A percentile compares a stretch with the other conserved stretches of the same genome.
These are phyloP conservation scores for Thalia dealbata DNA, from an alignment of 176 grass and related monocot species.

Conservation along the genomic window DNA sequence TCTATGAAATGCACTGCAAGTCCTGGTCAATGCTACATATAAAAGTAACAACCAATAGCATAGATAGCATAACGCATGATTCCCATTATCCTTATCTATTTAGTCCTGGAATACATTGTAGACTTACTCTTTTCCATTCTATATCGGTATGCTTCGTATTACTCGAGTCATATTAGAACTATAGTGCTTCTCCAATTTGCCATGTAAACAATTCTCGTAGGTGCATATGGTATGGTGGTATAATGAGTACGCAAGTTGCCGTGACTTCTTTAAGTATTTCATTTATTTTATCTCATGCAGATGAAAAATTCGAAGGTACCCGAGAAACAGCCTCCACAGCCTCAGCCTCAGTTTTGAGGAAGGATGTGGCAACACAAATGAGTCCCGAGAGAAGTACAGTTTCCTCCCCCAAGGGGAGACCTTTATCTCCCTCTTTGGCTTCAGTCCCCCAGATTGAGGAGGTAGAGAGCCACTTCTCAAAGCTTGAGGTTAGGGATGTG, in stretches of 20 bases:
- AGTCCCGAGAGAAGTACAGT: slow-evolving; percentile 58
- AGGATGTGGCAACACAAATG: slow-evolving; percentile 82
- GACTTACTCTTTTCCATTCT: too few species aligned
- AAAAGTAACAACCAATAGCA: too few species aligned
- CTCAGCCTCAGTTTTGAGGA: slow-evolving; percentile 28
- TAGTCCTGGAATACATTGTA: too few species aligned
- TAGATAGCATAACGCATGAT: too few species aligned
- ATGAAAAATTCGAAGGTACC: slow-evolving; percentile 41
- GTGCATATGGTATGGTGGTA: neutral
- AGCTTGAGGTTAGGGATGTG: slow-evolving; percentile 80
- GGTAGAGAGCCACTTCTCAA: slow-evolving; percentile 44
- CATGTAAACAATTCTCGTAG: too few species aligned
- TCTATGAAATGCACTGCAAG: too few species aligned
- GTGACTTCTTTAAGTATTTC: too few species aligned
- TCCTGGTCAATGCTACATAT: too few species aligned
- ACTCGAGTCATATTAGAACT: neutral
- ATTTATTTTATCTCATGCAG: slow-evolving; percentile 24
- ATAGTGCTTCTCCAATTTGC: neutral
- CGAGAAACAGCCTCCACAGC: slow-evolving; percentile 22
- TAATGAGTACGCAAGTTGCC: neutral
- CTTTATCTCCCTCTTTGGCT: slow-evolving; percentile 18
- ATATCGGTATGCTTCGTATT: too few species aligned
- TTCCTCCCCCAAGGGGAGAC: slow-evolving; percentile 44
- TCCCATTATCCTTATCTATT: neutral
- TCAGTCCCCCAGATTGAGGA: slow-evolving; percentile 36